These are phyloP conservation scores for Amauroascus niger DNA, from an alignment of 2,329 filamentous ascomycete species.

Conservation along the genomic window DNA sequence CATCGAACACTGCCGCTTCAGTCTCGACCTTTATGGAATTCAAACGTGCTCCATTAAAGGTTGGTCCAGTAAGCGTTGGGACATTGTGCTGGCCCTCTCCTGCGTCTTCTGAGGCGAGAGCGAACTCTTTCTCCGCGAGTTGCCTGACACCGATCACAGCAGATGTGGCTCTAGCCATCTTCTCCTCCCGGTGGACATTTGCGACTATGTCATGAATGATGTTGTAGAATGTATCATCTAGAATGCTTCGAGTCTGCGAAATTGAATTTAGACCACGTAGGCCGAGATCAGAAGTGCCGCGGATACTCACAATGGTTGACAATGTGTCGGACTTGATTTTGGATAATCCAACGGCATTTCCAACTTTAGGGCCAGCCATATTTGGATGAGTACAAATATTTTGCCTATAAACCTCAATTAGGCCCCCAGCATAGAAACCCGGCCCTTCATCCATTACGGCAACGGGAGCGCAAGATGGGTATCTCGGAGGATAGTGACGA, in stretches of 20 bases:
- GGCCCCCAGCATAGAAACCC: background rate
- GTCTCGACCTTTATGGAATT: constrained; percentile 39
- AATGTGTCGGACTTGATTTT: constrained; percentile 27
- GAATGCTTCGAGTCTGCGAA: constrained; percentile 38
- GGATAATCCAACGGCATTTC: constrained; percentile 24
- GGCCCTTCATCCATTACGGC: background rate
- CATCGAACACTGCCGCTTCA: constrained; percentile 44
- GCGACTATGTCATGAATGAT: constrained; percentile 52
- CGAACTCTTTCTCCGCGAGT: constrained; percentile 35
- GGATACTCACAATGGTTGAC: constrained; percentile 32
- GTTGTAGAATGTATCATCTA: constrained; percentile 50
- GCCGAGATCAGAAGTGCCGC: background rate
- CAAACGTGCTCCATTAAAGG: constrained; percentile 23
- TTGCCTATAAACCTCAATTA: background rate
- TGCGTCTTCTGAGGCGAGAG: constrained; percentile 25
- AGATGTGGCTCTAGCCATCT: constrained; percentile 49
- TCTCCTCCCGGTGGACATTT: constrained; percentile 51
- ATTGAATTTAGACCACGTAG: constrained; percentile 15
- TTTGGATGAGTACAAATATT: background rate
- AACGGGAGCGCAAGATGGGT: background rate
- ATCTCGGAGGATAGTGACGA: background rate
- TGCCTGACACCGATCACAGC: constrained; percentile 38
- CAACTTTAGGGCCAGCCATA: constrained; percentile 21
- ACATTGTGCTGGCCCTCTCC: constrained; percentile 25
- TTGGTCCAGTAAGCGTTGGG: constrained; percentile 22